phyloP scores from a whole-genome alignment of 495 filamentous ascomycete species.

The Thozetella sp. region DNA sequence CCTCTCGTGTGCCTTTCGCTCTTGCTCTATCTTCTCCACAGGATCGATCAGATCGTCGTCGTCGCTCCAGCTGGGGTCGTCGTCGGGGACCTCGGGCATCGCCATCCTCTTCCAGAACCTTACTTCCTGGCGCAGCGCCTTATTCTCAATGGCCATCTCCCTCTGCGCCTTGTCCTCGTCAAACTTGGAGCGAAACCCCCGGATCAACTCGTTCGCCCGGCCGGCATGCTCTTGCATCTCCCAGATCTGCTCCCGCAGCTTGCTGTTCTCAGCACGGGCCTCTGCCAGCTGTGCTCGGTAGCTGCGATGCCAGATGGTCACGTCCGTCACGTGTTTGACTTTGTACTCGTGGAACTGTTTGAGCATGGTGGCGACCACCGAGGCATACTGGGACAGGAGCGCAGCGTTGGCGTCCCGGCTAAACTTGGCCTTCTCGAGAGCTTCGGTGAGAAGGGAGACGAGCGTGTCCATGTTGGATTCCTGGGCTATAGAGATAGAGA shows the following conservation, averaged over 20 bases:
- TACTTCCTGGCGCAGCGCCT: constrained; percentile 44
- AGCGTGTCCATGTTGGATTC: constrained; percentile 52
- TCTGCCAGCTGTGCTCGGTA: constrained; percentile 58
- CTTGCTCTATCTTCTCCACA: constrained; percentile 49
- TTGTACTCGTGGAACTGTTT: constrained; percentile 55
- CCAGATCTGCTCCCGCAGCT: constrained; percentile 57
- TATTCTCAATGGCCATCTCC: constrained; percentile 44
- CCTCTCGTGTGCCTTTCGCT: constrained; percentile 34
- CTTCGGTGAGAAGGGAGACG: constrained; percentile 51
- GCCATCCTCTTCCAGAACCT: constrained; percentile 60
- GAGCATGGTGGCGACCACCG: constrained; percentile 46
- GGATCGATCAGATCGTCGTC: constrained; percentile 57
- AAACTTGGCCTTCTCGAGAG: constrained; percentile 52
- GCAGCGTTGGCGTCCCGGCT: constrained; percentile 52
- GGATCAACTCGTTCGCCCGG: constrained; percentile 47
- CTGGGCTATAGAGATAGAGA: constrained; percentile 31
- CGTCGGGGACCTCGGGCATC: constrained; percentile 47
- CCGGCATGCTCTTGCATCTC: constrained; percentile 55
- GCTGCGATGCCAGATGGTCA: constrained; percentile 54
- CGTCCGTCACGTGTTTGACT: constrained; percentile 49
- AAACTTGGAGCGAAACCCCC: constrained; percentile 45
- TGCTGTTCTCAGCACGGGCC: constrained; percentile 56
- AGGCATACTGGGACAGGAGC: constrained; percentile 48
- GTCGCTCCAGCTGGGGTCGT: constrained; percentile 54
- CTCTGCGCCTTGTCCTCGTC: constrained; percentile 47